These are phyloP conservation scores for Cardiospermum halicacabum DNA, from an alignment of 345 rosid species.

Conservation along the genomic window DNA sequence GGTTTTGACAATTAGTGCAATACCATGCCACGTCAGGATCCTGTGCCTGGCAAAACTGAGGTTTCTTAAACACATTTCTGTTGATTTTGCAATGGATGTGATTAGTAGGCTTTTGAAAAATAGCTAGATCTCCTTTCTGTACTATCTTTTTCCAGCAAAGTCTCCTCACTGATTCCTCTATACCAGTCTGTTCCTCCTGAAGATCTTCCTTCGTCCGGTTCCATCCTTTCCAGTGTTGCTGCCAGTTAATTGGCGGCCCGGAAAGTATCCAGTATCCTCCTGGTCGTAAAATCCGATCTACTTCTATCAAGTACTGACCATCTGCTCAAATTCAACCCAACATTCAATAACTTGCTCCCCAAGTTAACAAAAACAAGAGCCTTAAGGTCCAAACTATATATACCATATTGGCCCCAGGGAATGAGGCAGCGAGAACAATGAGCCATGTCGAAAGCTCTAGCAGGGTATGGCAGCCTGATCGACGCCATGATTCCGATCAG, in stretches of 20 bases:
- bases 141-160: conserved; percentile 82
- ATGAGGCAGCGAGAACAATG: conserved; percentile 98
- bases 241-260: conserved; percentile 93
- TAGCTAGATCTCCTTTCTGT: conserved; percentile 63
- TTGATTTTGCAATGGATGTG: conserved; percentile 63
- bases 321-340: conserved; percentile 30
- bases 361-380: neutral
- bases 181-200: conserved; percentile 46
- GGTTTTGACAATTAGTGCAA: neutral
- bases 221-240: conserved; percentile 83
- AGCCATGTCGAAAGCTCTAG: conserved; percentile 92
- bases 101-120: conserved; percentile 88
- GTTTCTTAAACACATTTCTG: conserved; percentile 51
- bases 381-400: too few species aligned
- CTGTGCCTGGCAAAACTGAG: conserved; percentile 53
- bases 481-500: conserved; percentile 84
- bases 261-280: conserved; percentile 95
- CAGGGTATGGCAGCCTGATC: conserved; percentile 80
- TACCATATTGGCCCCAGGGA: conserved; percentile 83
- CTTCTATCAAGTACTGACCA: conserved; percentile 76
- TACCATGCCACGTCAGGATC: conserved; percentile 90
- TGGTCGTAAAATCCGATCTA: conserved; percentile 79
- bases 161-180: conserved; percentile 58
- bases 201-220: conserved; percentile 56
- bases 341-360: neutral